Evolutionary conservation across 1,284 basidiomycete species (phyloP), one percentile per base, ranked within the genome.

Genomic region (Heterobasidion irregulare): DNA sequence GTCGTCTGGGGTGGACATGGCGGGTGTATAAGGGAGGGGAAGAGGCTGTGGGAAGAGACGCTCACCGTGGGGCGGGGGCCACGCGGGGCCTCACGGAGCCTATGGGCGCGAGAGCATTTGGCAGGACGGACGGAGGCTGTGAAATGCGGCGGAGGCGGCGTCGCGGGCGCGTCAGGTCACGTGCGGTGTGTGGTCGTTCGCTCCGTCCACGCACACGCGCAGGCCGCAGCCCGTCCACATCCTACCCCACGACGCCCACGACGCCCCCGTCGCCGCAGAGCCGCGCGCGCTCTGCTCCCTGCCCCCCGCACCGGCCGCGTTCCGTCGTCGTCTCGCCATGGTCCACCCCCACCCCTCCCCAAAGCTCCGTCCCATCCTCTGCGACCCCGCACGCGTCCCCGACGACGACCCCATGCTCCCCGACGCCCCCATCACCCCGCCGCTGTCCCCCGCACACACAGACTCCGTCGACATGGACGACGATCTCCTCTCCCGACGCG

Each of bases 351-450:
- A 69, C 55, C 71, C 71, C n/a, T 61, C 70, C 33, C 73, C 63
- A n/a, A 61, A 61, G 18, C 56, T 59, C 26, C 62, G 63, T 46
- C 56, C 66, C 34, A 61, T 56, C 34, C 59, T 64, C 10, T 66
- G 65, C 43, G 63, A 63, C 53, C 59, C 63, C 32, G 49, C 13
- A 7, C 32, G 56, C 32, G 63, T 63, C 18, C 64, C 67, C 47
- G 66, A 66, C 59, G 71, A 68, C 26, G 63, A 61, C 18, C 68
- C 67, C 59, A 68, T 72, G 60, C 64, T 67, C 47, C 65, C 66
- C 49, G 67, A 70, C 19, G 72, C 68, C 8, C 70, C 72, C 13
- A 70, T 73, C 34, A 74, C 70, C 33, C 72, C 72, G 7, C 73
- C 72, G 5, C 59, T 72, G 32, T 74, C 72, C n/a, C 72, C 73